A percentile compares a stretch with the other conserved stretches of the same genome.
Evolutionary conservation across 495 filamentous ascomycete species (phyloP).

Genomic region (Talaromyces proteolyticus): DNA sequence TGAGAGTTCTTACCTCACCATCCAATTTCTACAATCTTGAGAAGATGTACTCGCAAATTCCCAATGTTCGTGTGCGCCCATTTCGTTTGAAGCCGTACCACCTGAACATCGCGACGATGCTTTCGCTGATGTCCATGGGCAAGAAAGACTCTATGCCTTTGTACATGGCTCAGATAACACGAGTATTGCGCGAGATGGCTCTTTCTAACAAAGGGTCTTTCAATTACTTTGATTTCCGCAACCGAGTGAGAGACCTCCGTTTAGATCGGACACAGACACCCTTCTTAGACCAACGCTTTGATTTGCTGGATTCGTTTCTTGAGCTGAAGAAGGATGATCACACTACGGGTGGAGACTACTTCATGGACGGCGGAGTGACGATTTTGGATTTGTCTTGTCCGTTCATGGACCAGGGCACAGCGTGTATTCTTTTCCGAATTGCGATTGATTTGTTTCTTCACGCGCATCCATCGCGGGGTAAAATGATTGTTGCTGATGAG

Average conservation of each 20-base stretch:
- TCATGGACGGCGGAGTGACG: constrained; percentile 50
- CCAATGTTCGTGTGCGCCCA: constrained; percentile 28
- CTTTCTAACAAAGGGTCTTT: constrained; percentile 41
- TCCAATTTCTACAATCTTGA: constrained; percentile 48
- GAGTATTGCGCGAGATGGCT: constrained; percentile 57
- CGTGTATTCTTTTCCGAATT: constrained; percentile 65
- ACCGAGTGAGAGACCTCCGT: constrained; percentile 12
- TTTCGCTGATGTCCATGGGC: constrained; percentile 54
- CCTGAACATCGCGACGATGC: constrained; percentile 58
- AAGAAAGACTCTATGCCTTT: constrained; percentile 14
- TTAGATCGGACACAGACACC: constrained; percentile 21
- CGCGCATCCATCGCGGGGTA: constrained; percentile 30
- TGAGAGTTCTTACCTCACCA: constrained; percentile 57
- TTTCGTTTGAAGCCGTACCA: constrained; percentile 50
- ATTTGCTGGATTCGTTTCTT: constrained; percentile 40
- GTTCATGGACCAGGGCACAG: constrained; percentile 56
- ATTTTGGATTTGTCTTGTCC: constrained; percentile 72
- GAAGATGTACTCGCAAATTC: constrained; percentile 30
- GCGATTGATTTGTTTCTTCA: constrained; percentile 56
- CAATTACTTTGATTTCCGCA: constrained; percentile 39
- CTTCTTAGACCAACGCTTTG: constrained; percentile 29
- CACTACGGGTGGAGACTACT: constrained; percentile 10
- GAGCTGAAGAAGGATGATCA: constrained; percentile 9
- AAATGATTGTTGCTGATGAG: constrained; percentile 54
- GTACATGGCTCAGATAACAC: constrained; percentile 18